phyloP scores from a whole-genome alignment of 805 yeast species.

The Starmerella bombi region DNA sequence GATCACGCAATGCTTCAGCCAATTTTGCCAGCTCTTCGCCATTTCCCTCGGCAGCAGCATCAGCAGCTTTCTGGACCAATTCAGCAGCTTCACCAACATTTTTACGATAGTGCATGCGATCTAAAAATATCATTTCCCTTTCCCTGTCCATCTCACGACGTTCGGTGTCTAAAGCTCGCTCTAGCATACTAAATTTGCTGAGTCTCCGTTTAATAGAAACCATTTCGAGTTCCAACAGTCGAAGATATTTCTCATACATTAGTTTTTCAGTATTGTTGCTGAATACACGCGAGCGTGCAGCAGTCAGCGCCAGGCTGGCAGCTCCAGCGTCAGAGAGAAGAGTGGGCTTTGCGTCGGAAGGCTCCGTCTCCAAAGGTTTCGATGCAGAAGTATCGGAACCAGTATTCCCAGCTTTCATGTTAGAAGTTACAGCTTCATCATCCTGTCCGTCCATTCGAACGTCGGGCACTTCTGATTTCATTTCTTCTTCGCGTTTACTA shows the following conservation, averaged over 20 bases:
- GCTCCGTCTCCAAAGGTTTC: constrained; percentile 1
- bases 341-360: background rate
- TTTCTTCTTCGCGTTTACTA: background rate
- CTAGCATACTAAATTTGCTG: constrained; percentile 51
- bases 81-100: constrained; percentile 43
- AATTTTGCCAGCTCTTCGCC: constrained; percentile 20
- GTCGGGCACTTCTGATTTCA: too few relatives aligned
- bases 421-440: background rate
- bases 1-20: constrained; percentile 12
- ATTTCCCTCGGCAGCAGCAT: constrained; percentile 21
- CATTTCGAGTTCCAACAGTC: constrained; percentile 55
- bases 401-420: background rate
- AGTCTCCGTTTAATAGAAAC: constrained; percentile 65
- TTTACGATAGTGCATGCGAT: constrained; percentile 53
- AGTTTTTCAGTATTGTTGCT: constrained; percentile 29
- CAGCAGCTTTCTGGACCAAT: constrained; percentile 39
- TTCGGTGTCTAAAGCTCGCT: constrained; percentile 37
- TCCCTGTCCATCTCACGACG: constrained; percentile 32
- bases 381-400: too few relatives aligned
- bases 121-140: constrained; percentile 41
- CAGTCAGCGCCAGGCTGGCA: constrained; percentile 54
- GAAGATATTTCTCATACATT: constrained; percentile 43
- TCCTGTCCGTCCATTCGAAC: too few relatives aligned
- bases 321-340: constrained; percentile 30
- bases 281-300: constrained; percentile 21